These are phyloP conservation scores for Cordyceps militaris DNA, from an alignment of 2,329 filamentous ascomycete genomes.

Conservation along the genomic window DNA sequence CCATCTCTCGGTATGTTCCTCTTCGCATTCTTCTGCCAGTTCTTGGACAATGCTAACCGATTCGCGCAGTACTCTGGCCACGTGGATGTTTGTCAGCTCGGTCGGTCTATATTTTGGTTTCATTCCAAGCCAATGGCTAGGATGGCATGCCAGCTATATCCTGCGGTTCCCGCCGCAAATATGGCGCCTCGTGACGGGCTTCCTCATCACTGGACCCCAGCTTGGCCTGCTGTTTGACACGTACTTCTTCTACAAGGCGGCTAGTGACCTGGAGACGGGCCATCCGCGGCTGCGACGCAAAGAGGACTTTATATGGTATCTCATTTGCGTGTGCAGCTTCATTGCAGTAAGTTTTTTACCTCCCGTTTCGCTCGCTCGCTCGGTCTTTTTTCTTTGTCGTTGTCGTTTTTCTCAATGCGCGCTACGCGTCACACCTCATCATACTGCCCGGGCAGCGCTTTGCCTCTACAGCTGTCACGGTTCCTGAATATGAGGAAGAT, in stretches of 20 bases:
- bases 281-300: constrained; percentile 66
- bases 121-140: constrained; percentile 41
- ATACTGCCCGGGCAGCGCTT: constrained; percentile 73
- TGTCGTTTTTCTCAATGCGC: constrained; percentile 12
- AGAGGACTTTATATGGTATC: constrained; percentile 75
- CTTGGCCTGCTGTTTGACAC: constrained; percentile 61
- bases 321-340: constrained; percentile 62
- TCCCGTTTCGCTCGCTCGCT: constrained; percentile 16
- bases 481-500: constrained; percentile 82
- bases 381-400: constrained; percentile 7
- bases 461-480: constrained; percentile 64
- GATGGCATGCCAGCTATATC: constrained; percentile 46
- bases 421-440: constrained; percentile 38
- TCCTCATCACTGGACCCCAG: constrained; percentile 32
- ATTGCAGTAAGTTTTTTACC: constrained; percentile 64
- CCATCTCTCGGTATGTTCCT: constrained; percentile 34
- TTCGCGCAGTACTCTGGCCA: constrained; percentile 9
- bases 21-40: neutral
- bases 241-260: constrained; percentile 70
- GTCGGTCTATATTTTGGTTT: constrained; percentile 50
- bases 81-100: constrained; percentile 39
- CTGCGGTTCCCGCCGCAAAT: constrained; percentile 43
- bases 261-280: constrained; percentile 63
- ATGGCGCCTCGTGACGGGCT: constrained; percentile 36
- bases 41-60: constrained; percentile 11